These are phyloP conservation scores for Globisporangium acanthophoron DNA, from an alignment of 352 stramenopile species.

Conservation along the genomic window DNA sequence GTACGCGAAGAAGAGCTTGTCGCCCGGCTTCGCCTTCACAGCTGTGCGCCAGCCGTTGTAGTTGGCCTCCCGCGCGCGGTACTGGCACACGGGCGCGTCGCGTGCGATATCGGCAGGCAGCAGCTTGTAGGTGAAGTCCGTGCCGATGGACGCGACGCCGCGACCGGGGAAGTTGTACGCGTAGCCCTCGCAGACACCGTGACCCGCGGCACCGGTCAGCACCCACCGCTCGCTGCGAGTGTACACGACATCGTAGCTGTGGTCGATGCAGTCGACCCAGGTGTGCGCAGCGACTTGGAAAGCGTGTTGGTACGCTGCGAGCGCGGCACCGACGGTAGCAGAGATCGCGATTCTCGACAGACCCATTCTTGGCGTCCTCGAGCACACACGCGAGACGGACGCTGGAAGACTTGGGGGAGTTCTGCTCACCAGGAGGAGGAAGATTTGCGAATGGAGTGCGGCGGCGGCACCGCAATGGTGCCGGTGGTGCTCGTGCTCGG, in stretches of 20 bases:
- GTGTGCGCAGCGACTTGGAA: conserved; percentile 22
- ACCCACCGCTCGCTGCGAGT: conserved; percentile 48
- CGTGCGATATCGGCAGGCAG: conserved; percentile 38
- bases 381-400: not conserved
- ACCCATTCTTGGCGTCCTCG: not conserved
- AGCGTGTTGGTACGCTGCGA: not conserved
- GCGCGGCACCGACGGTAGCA: not conserved
- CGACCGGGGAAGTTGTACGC: conserved; percentile 61
- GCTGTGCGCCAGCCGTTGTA: conserved; percentile 33
- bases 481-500: too few species aligned
- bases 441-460: not conserved
- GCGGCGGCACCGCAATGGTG: too few species aligned
- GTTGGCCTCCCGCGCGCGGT: conserved; percentile 25
- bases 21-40: conserved; percentile 19
- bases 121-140: conserved; percentile 46
- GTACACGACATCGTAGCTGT: conserved; percentile 46
- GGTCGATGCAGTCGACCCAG: conserved; percentile 30
- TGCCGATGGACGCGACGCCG: conserved; percentile 31
- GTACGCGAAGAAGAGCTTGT: conserved; percentile 59
- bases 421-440: not conserved
- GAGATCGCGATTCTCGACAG: not conserved
- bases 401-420: not conserved
- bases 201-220: conserved; percentile 29
- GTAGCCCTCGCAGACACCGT: conserved; percentile 53
- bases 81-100: conserved; percentile 25